Base-by-base conservation (phyloP, 441 rosid genomes). In the Dalechampia spathulata region DNA sequence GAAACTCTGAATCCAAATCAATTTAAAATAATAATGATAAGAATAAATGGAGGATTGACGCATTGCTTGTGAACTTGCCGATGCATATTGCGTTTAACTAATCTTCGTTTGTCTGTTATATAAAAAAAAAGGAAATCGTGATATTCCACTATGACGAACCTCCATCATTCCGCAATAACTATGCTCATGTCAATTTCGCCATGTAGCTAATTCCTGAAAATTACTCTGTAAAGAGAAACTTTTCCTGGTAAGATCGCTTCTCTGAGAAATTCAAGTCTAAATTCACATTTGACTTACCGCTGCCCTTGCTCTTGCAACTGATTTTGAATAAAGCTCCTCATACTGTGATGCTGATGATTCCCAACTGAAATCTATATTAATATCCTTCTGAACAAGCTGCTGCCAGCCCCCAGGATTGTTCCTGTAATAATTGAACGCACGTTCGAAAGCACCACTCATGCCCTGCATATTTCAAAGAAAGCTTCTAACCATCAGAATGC, bases 281-380 rank as follows among this genome's bases (percentile, higher is more conserved):
- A 30, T 30, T 67, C 61, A 77, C 38, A 49, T 38, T 39, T 63
- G 74, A 67, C 44, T 71, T 50, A 68, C 51, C 1, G 78, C 60
- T 49, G 85, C 72, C 70, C 74, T 83, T 34, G 96, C 96, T 72
- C 84, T 75, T 45, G 92, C 75, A 34, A 81, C 78, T 19, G 96
- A 74, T 44, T 69, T 78, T 1, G 73, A 39, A 67, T 91, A 91
- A 41, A 91, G 93, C 38, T 84, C 95, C 74, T 88, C 95, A 10
- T 88, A 91, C 49, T 84, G 87, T 39, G 78, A 56, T 4, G 96
- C 86, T 0, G 95, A 88, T 57, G 80, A 57, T 47, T 74, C 82
- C 98, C 98, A 88, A 66, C 98, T 80, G 66, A 85, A 91, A 71
- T 91, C 91, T 50, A 82, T 72, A 20, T 30, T 72, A 96, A 91